Conservation (phyloP, 1,284 basidiomycete species). For the Mycena sp. region DNA sequence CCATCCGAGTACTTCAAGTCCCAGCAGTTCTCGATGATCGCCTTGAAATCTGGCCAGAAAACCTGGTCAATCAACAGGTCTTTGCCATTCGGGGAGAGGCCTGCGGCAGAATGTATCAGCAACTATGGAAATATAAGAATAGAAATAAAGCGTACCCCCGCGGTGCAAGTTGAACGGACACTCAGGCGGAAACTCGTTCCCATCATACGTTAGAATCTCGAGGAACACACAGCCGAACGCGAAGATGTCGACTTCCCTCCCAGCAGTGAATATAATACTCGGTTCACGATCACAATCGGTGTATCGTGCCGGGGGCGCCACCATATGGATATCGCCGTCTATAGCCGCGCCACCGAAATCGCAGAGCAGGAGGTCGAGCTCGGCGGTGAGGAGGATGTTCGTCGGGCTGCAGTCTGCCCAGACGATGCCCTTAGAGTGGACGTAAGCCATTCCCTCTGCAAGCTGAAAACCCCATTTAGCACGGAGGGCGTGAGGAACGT, state of each 20-base stretch:
- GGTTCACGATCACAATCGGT: too few relatives aligned
- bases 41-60: not conserved
- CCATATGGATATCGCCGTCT: too few relatives aligned
- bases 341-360: slow-evolving; percentile 3
- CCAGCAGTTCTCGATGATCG: slow-evolving; percentile 9
- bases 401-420: not conserved
- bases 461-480: slow-evolving; percentile 1
- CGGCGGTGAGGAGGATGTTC: not conserved
- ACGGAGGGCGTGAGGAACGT: not conserved
- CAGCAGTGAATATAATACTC: not conserved
- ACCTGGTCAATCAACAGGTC: not conserved
- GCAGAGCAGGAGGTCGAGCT: slow-evolving; percentile 1
- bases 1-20: not conserved
- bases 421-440: not conserved
- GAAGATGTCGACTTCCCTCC: not conserved
- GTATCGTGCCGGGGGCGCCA: too few relatives aligned
- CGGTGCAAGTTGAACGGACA: not conserved
- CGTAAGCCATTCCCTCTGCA: not conserved
- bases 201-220: slow-evolving; percentile 1
- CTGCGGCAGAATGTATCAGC: not conserved
- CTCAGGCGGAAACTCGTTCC: not conserved
- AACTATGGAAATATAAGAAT: not conserved
- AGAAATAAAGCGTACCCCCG: not conserved
- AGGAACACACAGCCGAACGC: slow-evolving; percentile 12
- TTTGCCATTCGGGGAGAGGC: not conserved